Evolutionary conservation across 2,329 filamentous ascomycete species (phyloP), one percentile per base, ranked within the genome.

Genomic region (Capronia epimyces): DNA sequence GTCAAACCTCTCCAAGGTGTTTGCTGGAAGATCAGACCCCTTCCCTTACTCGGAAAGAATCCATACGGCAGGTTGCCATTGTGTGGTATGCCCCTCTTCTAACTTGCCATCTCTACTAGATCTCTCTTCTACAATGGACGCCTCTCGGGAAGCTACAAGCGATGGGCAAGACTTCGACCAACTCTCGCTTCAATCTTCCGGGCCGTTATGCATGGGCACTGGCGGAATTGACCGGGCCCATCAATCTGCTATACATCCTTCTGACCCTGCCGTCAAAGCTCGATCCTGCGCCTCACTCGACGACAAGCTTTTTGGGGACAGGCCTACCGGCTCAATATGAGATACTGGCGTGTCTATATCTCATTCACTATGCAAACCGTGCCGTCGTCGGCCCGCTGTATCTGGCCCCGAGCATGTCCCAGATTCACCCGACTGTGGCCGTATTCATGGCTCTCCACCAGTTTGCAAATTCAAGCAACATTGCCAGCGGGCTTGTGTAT

Each of bases 291-390:
- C 53, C 51, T 8, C 15, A 52, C 12, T 31, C 56, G n/a, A 22
- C 49, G 31, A 53, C 52, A 42, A 58, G 51, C 37, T 42, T 55
- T 41, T 32, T 58, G 9, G 46, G 44, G 40, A 52, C 56, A 15
- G 57, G 62, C 18, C 63, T 72, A 2, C 67, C 69, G 1, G 36
- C 59, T 2, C 60, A 64, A 32, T 69, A 68, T 40, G 67, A 71
- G 49, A 50, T 72, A 18, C 52, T 69, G 21, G 65, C 60, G 1
- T 53, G 62, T 2, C 62, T 73, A 0, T 72, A 87, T 75, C 75
- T 86, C 27, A 80, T 91, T 49, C 93, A 98, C 72, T 98, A 98
- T 75, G 60, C 82, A 65, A 94, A 98, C 76, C 88, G 93, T 56
- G 90, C 93, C 8, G 69, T 97, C 50, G 70, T 95, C 55, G 86